A percentile compares a stretch with the other conserved stretches of the same genome.
These are phyloP conservation scores for Sequoia sempervirens DNA, from an alignment of 75 land plant species.

Conservation along the genomic window DNA sequence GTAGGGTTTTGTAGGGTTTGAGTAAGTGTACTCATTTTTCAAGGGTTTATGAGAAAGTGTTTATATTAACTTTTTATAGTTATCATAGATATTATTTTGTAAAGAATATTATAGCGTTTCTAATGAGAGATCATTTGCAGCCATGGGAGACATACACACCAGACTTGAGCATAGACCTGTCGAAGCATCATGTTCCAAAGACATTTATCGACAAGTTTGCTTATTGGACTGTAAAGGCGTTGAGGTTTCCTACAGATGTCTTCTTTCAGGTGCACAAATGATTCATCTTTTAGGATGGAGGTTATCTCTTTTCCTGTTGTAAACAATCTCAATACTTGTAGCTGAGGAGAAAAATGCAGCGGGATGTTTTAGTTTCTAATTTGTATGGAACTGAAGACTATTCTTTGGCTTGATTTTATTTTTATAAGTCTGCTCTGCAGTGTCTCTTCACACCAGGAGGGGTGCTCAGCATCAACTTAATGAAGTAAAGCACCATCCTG, in stretches of 20 bases:
- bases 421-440: background rate
- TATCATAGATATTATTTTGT: background rate
- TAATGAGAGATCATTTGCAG: conserved; percentile 22
- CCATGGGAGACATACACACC: conserved; percentile 83
- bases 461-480: conserved; percentile 13
- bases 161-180: conserved; percentile 73
- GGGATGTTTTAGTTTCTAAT: background rate
- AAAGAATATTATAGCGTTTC: background rate
- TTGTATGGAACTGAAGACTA: background rate
- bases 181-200: conserved; percentile 69
- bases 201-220: conserved; percentile 69
- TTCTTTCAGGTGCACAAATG: conserved; percentile 75
- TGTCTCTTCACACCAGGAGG: conserved; percentile 25
- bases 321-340: background rate
- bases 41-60: background rate
- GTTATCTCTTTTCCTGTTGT: background rate
- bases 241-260: conserved; percentile 70
- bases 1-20: too few species aligned
- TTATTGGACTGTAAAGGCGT: conserved; percentile 68
- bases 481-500: conserved; percentile 25
- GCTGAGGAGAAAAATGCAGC: background rate
- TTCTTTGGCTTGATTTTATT: background rate
- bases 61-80: background rate
- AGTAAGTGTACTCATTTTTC: too few species aligned
- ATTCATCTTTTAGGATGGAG: background rate